Base-by-base conservation (phyloP, 2,329 filamentous ascomycete species). In the Diaporthe caulivora region DNA sequence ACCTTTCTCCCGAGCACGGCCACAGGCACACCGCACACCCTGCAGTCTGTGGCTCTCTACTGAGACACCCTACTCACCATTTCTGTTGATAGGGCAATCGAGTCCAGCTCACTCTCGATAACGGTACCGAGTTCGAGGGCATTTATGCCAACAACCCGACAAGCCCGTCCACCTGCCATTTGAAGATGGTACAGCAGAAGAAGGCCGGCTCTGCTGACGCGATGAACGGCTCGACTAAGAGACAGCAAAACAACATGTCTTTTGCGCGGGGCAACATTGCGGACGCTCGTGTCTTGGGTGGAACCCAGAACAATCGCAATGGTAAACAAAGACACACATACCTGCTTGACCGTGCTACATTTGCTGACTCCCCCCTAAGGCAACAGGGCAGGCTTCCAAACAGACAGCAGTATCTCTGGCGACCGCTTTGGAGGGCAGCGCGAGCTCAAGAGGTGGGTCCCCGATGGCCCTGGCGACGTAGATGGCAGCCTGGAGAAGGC, bases 391-490 rank as follows among this genome's bases (percentile, higher is more conserved):
- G 89, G 87, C 31, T 98, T 98, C 84, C 92, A 93, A 76, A 98
- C 96, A 31, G 96, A 98, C 80, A 87, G 91, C 44, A 94, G 97
- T 79, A 98, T 98, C 76, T 97, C 95, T 10, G 93, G 93, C 76
- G 89, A 89, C 78, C 90, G 92, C 76, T 84, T 88, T 58, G 87
- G 90, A 64, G 91, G 90, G 73, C 94, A 97, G 83, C 92, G 95
- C 74, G 87, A 91, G 69, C 87, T 98, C 53, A 92, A 98, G 80
- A 92, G 89, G 78, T 98, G 95, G 95, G 90, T 95, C 71, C 91
- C 94, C 9, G 92, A 92, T 76, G 82, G 88, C 21, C 82, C 86
- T 6, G 91, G 92, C 75, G 88, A 88, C 37, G 82, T 90, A 53
- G 92, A 95, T 79, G 87, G 94, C 76, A 92, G 93, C 62, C 87